These are phyloP conservation scores for Abrus pulchellus DNA, from an alignment of 306 rosid genomes.

Conservation along the genomic window DNA sequence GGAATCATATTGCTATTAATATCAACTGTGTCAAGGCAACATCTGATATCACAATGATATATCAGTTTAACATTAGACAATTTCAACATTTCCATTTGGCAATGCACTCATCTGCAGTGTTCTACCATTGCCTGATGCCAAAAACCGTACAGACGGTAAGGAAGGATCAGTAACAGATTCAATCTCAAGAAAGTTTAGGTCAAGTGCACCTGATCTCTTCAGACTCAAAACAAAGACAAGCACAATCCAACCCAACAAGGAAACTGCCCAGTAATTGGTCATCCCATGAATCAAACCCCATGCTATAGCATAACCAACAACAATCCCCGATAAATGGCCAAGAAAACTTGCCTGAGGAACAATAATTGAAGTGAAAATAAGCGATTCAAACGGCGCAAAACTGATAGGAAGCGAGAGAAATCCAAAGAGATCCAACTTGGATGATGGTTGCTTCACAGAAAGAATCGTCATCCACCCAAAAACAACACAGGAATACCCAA, in stretches of 20 bases:
- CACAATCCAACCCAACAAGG: constrained; percentile 84
- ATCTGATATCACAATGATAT: constrained; percentile 41
- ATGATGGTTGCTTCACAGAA: constrained; percentile 90
- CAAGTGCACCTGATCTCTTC: constrained; percentile 79
- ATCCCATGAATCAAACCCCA: constrained; percentile 98
- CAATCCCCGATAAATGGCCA: constrained; percentile 93
- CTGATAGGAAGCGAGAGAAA: constrained; percentile 95
- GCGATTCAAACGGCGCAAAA: constrained; percentile 96
- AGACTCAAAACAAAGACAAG: constrained; percentile 76
- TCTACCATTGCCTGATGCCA: constrained; percentile 78
- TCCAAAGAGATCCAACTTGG: constrained; percentile 91
- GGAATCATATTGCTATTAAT: constrained; percentile 46
- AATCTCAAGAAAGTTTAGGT: constrained; percentile 83
- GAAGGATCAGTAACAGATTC: constrained; percentile 89
- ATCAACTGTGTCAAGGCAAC: constrained; percentile 49
- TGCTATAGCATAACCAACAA: constrained; percentile 94
- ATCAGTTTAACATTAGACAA: constrained; percentile 59
- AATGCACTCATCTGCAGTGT: constrained; percentile 82
- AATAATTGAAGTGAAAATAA: constrained; percentile 89
- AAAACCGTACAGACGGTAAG: constrained; percentile 80
- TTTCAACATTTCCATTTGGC: constrained; percentile 76
- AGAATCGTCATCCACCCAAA: constrained; percentile 99
- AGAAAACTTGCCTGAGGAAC: constrained; percentile 98
- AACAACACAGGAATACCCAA: constrained; percentile 99
- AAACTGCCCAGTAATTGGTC: constrained; percentile 88